Evolutionary conservation across 2,329 filamentous ascomycete genomes (phyloP).

Genomic region (Bimuria novae-zelandiae): DNA sequence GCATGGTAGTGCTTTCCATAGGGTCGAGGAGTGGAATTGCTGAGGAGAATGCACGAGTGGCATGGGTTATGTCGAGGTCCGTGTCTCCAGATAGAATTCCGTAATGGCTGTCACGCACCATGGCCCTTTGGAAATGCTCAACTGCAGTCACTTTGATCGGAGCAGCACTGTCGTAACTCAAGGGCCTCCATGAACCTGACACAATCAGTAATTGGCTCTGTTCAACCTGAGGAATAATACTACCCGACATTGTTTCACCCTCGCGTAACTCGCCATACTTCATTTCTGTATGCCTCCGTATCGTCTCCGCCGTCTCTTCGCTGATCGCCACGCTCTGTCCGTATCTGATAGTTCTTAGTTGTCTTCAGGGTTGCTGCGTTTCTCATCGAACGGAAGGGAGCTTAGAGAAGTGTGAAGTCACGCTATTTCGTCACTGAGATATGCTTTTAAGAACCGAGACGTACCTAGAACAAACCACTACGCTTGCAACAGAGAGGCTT

Average conservation of each 20-base stretch:
- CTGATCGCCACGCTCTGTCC: constrained; percentile 12
- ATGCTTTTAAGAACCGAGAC: constrained; percentile 3
- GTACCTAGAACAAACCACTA: constrained; percentile 22
- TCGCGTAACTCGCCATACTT: constrained; percentile 11
- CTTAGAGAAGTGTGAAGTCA: too few species aligned
- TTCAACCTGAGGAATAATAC: too few species aligned
- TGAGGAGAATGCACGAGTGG: constrained; percentile 11
- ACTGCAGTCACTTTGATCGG: constrained; percentile 4
- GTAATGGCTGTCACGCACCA: constrained; percentile 16
- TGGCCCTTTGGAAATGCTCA: constrained; percentile 11
- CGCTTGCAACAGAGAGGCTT: constrained; percentile 16
- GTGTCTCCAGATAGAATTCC: constrained; percentile 19
- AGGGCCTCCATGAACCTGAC: constrained; percentile 6
- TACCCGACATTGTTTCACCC: constrained; percentile 13
- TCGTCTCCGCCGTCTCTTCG: constrained; percentile 9
- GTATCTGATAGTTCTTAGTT: constrained; percentile 9
- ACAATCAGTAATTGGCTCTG: too few species aligned
- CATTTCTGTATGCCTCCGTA: constrained; percentile 11
- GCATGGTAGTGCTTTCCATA: constrained; percentile 21
- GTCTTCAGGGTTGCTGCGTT: too few species aligned
- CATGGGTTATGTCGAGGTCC: constrained; percentile 15
- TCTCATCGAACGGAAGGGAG: too few species aligned
- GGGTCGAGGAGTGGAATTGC: constrained; percentile 17
- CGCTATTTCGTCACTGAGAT: not conserved
- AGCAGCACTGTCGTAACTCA: constrained; percentile 12